Evolutionary conservation across 768 basidiomycete genomes (phyloP).

Genomic region (Kwoniella heveanensis): DNA sequence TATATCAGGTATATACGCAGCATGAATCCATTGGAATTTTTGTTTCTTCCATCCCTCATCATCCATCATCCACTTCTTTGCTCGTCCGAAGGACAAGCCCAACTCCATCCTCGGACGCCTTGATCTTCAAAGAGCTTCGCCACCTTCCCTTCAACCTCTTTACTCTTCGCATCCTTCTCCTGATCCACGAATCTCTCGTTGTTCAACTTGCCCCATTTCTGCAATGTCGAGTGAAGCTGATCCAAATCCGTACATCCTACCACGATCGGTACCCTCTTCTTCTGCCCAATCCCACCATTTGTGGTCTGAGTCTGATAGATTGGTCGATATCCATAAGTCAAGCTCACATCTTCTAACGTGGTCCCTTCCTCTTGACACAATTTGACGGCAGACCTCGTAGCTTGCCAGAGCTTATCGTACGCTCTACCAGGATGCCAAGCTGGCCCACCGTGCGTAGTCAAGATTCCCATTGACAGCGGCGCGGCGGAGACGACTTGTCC

Average conservation of each 20-base stretch:
- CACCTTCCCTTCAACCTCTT: slow-evolving; percentile 27
- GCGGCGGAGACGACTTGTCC: slow-evolving; percentile 51
- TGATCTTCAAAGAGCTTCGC: slow-evolving; percentile 30
- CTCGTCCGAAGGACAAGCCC: slow-evolving; percentile 38
- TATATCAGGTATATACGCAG: too few relatives aligned
- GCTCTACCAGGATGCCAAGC: slow-evolving; percentile 52
- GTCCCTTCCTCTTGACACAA: slow-evolving; percentile 27
- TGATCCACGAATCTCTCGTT: neutral
- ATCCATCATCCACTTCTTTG: slow-evolving; percentile 9
- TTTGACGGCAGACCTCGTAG: slow-evolving; percentile 29
- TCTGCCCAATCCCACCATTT: too few relatives aligned
- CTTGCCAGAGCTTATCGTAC: slow-evolving; percentile 15
- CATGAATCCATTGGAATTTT: too few relatives aligned
- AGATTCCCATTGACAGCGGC: slow-evolving; percentile 54
- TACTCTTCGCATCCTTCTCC: slow-evolving; percentile 19
- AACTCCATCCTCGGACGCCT: slow-evolving; percentile 45
- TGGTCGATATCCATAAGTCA: slow-evolving; percentile 47
- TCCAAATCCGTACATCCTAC: slow-evolving; percentile 50
- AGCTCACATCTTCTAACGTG: slow-evolving; percentile 49
- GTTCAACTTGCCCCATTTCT: slow-evolving; percentile 20
- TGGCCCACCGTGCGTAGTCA: slow-evolving; percentile 46
- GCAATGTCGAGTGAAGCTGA: slow-evolving; percentile 47
- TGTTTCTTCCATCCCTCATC: neutral
- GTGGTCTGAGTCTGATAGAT: too few relatives aligned
- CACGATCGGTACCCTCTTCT: slow-evolving; percentile 46